Conservation (phyloP, 257 asterid genomes). For the Cruciata laevipes region DNA sequence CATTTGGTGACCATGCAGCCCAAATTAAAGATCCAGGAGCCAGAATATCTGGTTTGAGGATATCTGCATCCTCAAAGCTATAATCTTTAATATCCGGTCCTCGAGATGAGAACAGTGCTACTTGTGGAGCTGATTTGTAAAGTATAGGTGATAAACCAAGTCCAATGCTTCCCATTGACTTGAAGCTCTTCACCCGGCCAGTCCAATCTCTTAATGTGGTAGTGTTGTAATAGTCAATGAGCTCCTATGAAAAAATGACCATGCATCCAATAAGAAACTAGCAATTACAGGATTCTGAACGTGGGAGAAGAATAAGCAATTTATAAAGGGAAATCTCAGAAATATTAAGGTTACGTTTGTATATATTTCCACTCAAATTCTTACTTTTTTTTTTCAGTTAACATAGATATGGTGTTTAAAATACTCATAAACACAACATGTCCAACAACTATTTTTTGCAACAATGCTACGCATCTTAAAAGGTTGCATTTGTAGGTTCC, state of each 20-base stretch:
- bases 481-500: not conserved
- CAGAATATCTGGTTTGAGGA: constrained; percentile 91
- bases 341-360: not conserved
- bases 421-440: not conserved
- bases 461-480: too few relatives aligned
- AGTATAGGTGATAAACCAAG: constrained; percentile 81
- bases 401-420: not conserved
- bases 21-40: constrained; percentile 98
- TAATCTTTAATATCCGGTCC: constrained; percentile 95
- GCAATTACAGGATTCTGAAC: not conserved
- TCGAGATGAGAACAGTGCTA: constrained; percentile 90
- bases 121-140: constrained; percentile 94
- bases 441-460: not conserved
- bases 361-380: not conserved
- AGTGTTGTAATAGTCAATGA: constrained; percentile 76
- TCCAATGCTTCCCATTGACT: constrained; percentile 78
- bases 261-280: constrained; percentile 8
- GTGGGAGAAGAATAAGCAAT: not conserved
- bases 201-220: constrained; percentile 92
- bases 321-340: not conserved
- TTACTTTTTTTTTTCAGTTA: not conserved
- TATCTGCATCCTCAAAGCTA: constrained; percentile 91
- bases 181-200: constrained; percentile 86
- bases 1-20: constrained; percentile 99
- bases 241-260: constrained; percentile 44